Percentiles rank a stretch among this genome's conserved stretches.
Evolutionary conservation across 2,329 filamentous ascomycete genomes (phyloP).

Genomic region (Cercospora sp.): DNA sequence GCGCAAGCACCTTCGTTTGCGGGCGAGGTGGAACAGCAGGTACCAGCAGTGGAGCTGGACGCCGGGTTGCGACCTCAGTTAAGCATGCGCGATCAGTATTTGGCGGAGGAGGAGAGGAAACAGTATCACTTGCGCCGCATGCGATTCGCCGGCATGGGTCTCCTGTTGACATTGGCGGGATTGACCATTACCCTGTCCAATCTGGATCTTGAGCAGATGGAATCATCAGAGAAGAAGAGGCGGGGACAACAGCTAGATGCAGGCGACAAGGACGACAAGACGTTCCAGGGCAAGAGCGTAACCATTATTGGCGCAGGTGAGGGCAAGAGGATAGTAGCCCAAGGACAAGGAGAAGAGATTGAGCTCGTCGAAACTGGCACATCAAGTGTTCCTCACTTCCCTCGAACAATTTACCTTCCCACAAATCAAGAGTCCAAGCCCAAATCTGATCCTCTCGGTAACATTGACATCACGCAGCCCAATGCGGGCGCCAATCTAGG

Average conservation of each 20-base stretch:
- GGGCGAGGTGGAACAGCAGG: conserved; percentile 14
- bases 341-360: conserved; percentile 55
- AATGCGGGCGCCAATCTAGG: conserved; percentile 38
- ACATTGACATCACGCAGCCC: conserved; percentile 27
- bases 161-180: conserved; percentile 37
- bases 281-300: conserved; percentile 57
- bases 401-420: conserved; percentile 67
- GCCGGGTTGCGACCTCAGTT: conserved; percentile 26
- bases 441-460: conserved; percentile 18
- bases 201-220: conserved; percentile 39
- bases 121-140: conserved; percentile 38
- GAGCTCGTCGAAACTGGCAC: conserved; percentile 82
- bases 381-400: conserved; percentile 75
- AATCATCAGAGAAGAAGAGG: conserved; percentile 30
- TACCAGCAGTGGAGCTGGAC: conserved; percentile 12
- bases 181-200: conserved; percentile 37
- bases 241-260: conserved; percentile 38
- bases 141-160: conserved; percentile 42
- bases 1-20: conserved; percentile 30
- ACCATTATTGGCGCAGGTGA: conserved; percentile 64
- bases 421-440: conserved; percentile 40
- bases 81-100: conserved; percentile 31
- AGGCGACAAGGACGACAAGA: conserved; percentile 37
- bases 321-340: conserved; percentile 49
- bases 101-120: conserved; percentile 35